A percentile compares a stretch with the other conserved stretches of the same genome.
These are phyloP conservation scores for Solanum bukasovii DNA, from an alignment of 257 asterid genomes.

Conservation along the genomic window DNA sequence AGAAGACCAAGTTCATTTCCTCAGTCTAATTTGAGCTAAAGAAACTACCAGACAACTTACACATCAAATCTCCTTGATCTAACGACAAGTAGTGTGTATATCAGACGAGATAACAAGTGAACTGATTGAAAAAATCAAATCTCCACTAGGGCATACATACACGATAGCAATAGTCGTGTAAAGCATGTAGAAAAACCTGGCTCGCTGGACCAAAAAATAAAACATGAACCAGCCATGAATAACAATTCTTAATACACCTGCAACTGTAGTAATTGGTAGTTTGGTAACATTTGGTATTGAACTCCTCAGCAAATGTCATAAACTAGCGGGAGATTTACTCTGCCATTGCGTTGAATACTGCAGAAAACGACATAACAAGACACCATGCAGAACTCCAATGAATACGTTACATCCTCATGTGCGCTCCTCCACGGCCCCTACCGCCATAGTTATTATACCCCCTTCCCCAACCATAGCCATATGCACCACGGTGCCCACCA, in stretches of 20 bases:
- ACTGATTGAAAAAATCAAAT: not conserved
- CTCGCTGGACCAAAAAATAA: constrained; percentile 15
- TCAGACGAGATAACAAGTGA: not conserved
- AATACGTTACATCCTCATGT: constrained; percentile 12
- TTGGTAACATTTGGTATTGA: not conserved
- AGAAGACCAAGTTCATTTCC: not conserved
- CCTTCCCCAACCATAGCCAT: constrained; percentile 42
- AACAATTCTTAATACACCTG: not conserved
- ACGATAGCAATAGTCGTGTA: not conserved
- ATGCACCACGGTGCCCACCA: constrained; percentile 17
- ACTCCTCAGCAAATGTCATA: constrained; percentile 3
- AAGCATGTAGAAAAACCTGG: not conserved
- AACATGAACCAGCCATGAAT: constrained; percentile 19
- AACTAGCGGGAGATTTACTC: not conserved
- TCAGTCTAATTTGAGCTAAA: not conserved
- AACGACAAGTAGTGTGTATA: not conserved
- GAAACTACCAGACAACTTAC: not conserved
- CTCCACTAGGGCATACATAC: not conserved
- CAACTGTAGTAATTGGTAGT: not conserved
- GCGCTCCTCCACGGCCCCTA: constrained; percentile 52
- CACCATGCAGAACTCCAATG: not conserved
- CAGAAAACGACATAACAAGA: not conserved
- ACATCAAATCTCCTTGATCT: not conserved
- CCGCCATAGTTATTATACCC: constrained; percentile 34
- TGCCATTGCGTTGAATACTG: not conserved